A percentile compares a stretch with the other conserved stretches of the same genome.
Evolutionary conservation across 768 basidiomycete genomes (phyloP).

Genomic region (Panus rudis): DNA sequence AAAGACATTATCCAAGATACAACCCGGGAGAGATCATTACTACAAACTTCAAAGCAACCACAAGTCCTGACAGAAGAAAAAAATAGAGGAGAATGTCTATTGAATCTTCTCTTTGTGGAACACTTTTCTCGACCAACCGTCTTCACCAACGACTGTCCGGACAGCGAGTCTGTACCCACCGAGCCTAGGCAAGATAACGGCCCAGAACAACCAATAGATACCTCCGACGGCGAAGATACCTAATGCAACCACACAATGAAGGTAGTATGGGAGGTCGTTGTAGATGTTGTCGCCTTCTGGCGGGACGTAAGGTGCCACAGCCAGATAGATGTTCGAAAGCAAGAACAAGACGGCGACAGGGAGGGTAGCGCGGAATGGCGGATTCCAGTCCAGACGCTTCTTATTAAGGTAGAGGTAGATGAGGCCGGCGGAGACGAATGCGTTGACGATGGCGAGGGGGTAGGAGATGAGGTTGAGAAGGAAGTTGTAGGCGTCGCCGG

Average conservation of each 20-base stretch:
- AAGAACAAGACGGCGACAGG: slow-evolving; percentile 47
- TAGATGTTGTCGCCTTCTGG: slow-evolving; percentile 51
- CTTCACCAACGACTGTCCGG: too few species aligned
- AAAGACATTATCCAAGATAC: too few species aligned
- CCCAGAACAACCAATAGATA: slow-evolving; percentile 33
- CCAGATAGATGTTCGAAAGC: slow-evolving; percentile 57
- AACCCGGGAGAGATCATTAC: too few species aligned
- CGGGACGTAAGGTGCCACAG: slow-evolving; percentile 57
- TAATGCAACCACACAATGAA: slow-evolving; percentile 23
- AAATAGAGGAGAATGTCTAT: too few species aligned
- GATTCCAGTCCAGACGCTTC: slow-evolving; percentile 44
- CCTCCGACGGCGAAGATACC: slow-evolving; percentile 21
- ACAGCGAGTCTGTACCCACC: slow-evolving; percentile 43
- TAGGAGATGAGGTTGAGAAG: slow-evolving; percentile 49
- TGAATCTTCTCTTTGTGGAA: too few species aligned
- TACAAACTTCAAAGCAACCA: neutral
- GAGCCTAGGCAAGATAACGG: slow-evolving; percentile 33
- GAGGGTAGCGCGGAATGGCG: slow-evolving; percentile 56
- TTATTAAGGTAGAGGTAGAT: slow-evolving; percentile 46
- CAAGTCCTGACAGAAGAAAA: neutral
- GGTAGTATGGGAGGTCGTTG: slow-evolving; percentile 55
- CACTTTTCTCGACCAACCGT: too few species aligned
- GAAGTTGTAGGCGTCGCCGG: slow-evolving; percentile 72
- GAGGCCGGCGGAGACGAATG: slow-evolving; percentile 52
- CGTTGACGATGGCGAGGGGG: slow-evolving; percentile 50